Evolutionary conservation across 2,329 filamentous ascomycete genomes (phyloP).

Genomic region (Pseudogymnoascus sp.): DNA sequence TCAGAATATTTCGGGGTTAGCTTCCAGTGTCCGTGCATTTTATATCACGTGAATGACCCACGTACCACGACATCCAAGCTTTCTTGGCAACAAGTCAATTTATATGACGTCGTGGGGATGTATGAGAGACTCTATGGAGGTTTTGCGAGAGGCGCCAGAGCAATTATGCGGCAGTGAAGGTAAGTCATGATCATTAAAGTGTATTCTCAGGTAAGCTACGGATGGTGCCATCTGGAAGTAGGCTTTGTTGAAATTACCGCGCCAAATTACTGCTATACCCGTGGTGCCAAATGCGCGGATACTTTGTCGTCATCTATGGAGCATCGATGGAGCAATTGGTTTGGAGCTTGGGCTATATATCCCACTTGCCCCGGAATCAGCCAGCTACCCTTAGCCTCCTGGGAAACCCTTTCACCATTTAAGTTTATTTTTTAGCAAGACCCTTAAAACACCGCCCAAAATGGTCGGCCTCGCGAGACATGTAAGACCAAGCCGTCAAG

Average conservation of each 20-base stretch:
- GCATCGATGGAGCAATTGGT: not conserved
- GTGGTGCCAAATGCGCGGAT: not conserved
- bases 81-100: not conserved
- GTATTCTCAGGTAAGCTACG: too few relatives aligned
- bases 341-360: not conserved
- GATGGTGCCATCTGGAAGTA: not conserved
- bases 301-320: not conserved
- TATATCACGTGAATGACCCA: not conserved
- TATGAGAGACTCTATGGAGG: not conserved
- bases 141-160: not conserved
- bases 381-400: not conserved
- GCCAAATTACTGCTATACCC: not conserved
- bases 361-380: not conserved
- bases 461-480: slow-evolving; percentile 7
- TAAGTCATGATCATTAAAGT: not conserved
- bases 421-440: not conserved
- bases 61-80: not conserved
- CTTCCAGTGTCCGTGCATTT: not conserved
- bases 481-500: not conserved
- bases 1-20: not conserved
- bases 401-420: not conserved
- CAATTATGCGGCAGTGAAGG: not conserved
- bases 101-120: not conserved
- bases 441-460: not conserved
- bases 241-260: not conserved